These are phyloP conservation scores for Suhomyces guaymorum DNA, from an alignment of 1,139 yeast species.

Conservation along the genomic window DNA sequence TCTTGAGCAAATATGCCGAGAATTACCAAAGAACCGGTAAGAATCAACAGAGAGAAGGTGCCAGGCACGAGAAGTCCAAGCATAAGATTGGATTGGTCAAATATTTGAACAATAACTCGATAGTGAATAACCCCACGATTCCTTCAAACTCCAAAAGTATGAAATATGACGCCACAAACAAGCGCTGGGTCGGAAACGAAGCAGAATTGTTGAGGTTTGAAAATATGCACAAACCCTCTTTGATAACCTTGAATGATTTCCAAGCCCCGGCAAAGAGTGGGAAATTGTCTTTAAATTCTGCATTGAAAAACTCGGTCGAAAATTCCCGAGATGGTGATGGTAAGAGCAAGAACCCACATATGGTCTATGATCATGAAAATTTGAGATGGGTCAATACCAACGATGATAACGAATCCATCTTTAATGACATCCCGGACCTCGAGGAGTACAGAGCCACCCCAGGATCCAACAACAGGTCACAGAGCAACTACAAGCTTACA, in stretches of 20 bases:
- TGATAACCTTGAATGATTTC: conserved; percentile 37
- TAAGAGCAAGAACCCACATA: conserved; percentile 30
- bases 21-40: conserved; percentile 14
- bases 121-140: conserved; percentile 13
- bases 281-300: conserved; percentile 3
- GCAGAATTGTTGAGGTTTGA: conserved; percentile 45
- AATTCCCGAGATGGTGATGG: conserved; percentile 15
- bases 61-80: conserved; percentile 15
- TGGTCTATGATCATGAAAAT: conserved; percentile 62
- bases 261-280: conserved; percentile 16
- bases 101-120: conserved; percentile 30
- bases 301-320: conserved; percentile 7
- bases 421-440: conserved; percentile 52
- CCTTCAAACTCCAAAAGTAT: conserved; percentile 29
- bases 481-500: conserved; percentile 8
- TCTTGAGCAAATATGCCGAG: conserved; percentile 31
- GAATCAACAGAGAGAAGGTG: conserved; percentile 5
- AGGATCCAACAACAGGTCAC: conserved; percentile 2
- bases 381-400: conserved; percentile 49
- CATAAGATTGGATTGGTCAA: conserved; percentile 35
- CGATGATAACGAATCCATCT: conserved; percentile 50
- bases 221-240: conserved; percentile 31
- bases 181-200: conserved; percentile 72
- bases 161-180: conserved; percentile 55
- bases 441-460: conserved; percentile 12